These are phyloP conservation scores for Fusarium sp. DNA, from an alignment of 2,329 filamentous ascomycete genomes.

Conservation along the genomic window DNA sequence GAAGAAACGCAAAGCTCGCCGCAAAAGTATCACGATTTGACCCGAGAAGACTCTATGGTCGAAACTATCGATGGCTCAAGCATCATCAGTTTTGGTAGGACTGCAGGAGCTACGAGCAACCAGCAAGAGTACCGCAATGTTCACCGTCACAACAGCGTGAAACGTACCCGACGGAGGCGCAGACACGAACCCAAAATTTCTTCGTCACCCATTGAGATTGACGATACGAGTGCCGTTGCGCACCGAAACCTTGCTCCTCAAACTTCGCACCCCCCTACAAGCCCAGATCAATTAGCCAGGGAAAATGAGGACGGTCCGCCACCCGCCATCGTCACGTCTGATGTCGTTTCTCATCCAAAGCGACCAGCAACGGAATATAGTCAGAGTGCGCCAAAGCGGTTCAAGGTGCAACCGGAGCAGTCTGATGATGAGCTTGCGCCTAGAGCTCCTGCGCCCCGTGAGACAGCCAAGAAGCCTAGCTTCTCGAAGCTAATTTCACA, in stretches of 20 bases:
- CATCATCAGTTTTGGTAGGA: constrained; percentile 19
- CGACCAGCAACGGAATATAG: constrained; percentile 8
- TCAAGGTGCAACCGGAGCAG: constrained; percentile 1
- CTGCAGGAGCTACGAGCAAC: constrained; percentile 12
- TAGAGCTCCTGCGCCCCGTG: not conserved
- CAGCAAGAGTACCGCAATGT: constrained; percentile 38
- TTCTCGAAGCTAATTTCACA: constrained; percentile 21
- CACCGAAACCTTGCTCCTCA: constrained; percentile 30
- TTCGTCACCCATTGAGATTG: constrained; percentile 1
- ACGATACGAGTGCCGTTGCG: constrained; percentile 20
- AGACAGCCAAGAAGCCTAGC: constrained; percentile 19
- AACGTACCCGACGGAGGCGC: constrained; percentile 12
- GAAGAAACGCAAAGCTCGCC: not conserved
- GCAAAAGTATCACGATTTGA: constrained; percentile 23
- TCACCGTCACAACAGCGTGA: constrained; percentile 8
- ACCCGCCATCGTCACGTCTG: constrained; percentile 38
- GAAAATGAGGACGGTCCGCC: constrained; percentile 22
- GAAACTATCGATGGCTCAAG: constrained; percentile 34
- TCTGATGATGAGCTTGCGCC: constrained; percentile 48
- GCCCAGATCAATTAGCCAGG: constrained; percentile 41
- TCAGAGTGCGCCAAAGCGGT: constrained; percentile 19
- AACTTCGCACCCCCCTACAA: constrained; percentile 6
- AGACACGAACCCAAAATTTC: not conserved
- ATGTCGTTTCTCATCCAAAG: constrained; percentile 24
- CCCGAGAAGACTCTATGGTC: constrained; percentile 31